Evolutionary conservation across 345 rosid species (phyloP), one percentile per base, ranked within the genome.

Genomic region (Bruguiera sexangula): DNA sequence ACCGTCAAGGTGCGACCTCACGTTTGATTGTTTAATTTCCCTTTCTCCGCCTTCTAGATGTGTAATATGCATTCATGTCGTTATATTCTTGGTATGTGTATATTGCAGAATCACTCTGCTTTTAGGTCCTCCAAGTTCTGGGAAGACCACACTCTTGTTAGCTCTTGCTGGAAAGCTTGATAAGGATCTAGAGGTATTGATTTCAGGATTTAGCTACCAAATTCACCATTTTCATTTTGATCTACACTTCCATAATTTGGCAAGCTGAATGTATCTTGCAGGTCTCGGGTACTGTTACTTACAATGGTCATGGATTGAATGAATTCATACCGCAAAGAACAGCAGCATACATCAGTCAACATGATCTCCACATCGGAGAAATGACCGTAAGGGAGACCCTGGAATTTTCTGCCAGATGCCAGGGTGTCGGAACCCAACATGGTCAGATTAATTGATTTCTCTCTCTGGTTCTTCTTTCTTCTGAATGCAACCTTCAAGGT

Each of bases 371-470:
- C 69, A 72, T 85, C 0, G 83, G 85, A 7, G 84, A 85, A 66
- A 59, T 89, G 86, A 91, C 97, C 0, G 93, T 89, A 6, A 84
- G 93, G 63, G 96, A 89, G 76, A 89, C 97, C 69, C 70, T 91
- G 78, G 79, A 85, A 70, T 92, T 88, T 68, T 87, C 98, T 0
- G 95, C 92, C 2, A 77, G 98, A 9, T 88, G 92, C 82, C 81
- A 87, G 63, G 77, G 78, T 1, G 73, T 90, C 46, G 96, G 98
- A 36, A 80, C 86, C 0, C 71, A 86, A 24, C 85, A 88, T 70
- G 91, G 96, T 88, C 20, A 61, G 88, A 52, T 26, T 2, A 36
- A 56, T 48, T 30, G 10, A 21, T 48, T 13, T 30, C 6, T 15
- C 27, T 4, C 16, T 8, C 60, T 56, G 8, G 16, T 21, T 21